These are phyloP conservation scores for Epithemia pelagica DNA, from an alignment of 108 stramenopile genomes.

Conservation along the genomic window DNA sequence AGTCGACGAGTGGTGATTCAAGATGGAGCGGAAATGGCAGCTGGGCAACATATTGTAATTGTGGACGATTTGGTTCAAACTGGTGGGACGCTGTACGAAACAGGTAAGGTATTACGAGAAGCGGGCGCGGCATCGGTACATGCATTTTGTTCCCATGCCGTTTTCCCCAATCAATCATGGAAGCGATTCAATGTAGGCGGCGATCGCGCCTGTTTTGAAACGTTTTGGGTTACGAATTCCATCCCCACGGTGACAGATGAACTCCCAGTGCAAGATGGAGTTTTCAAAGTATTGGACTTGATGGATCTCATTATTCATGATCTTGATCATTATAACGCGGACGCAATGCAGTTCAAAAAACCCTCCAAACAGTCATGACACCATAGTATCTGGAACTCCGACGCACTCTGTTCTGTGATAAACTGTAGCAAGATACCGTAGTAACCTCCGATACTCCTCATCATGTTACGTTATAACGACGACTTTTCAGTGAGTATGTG, in stretches of 20 bases:
- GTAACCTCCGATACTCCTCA: too few relatives aligned
- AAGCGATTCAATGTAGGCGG: slow-evolving; percentile 70
- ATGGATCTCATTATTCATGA: slow-evolving; percentile 65
- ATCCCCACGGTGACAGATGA: slow-evolving; percentile 69
- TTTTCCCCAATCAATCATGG: slow-evolving; percentile 79
- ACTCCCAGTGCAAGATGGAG: slow-evolving; percentile 62
- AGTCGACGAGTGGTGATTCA: slow-evolving; percentile 46
- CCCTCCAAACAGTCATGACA: too few relatives aligned
- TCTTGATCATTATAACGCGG: slow-evolving; percentile 47
- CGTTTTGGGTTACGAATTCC: slow-evolving; percentile 81
- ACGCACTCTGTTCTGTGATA: too few relatives aligned
- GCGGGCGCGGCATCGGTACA: slow-evolving; percentile 68
- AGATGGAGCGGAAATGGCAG: slow-evolving; percentile 34
- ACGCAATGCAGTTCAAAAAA: too few relatives aligned
- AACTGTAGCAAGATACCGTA: too few relatives aligned
- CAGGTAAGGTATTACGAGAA: slow-evolving; percentile 58
- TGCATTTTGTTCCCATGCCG: slow-evolving; percentile 80
- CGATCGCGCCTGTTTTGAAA: slow-evolving; percentile 75
- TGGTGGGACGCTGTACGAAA: slow-evolving; percentile 89
- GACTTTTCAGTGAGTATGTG: too few relatives aligned
- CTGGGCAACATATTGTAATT: slow-evolving; percentile 59
- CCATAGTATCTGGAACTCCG: too few relatives aligned
- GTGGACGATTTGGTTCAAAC: slow-evolving; percentile 90
- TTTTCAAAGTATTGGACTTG: slow-evolving; percentile 78
- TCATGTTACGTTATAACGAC: too few relatives aligned